Evolutionary conservation across 306 rosid genomes (phyloP).

Genomic region (Gleditsia sinensis): DNA sequence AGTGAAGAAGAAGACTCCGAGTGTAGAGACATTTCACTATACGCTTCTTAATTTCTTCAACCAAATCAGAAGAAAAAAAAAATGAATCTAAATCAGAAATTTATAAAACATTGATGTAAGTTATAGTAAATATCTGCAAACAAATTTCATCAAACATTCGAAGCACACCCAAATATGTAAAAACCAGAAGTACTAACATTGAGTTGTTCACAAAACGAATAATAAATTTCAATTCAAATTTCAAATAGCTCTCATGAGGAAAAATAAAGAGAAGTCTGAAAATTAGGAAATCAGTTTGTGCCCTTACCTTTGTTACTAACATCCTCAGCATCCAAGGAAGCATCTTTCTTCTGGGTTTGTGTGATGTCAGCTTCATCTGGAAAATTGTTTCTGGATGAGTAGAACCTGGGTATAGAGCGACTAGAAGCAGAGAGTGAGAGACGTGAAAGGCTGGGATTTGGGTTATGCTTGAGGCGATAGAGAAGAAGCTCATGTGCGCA

Average conservation of each 20-base stretch:
- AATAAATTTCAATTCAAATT: too few species aligned
- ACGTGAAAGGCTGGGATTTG: constrained; percentile 11
- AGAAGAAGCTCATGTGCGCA: constrained; percentile 43
- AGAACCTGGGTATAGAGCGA: constrained; percentile 39
- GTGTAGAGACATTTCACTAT: constrained; percentile 47
- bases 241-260: too few species aligned
- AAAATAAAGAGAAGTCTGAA: not conserved
- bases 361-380: not conserved
- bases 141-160: constrained; percentile 43
- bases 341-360: constrained; percentile 3
- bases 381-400: constrained; percentile 29
- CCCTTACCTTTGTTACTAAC: constrained; percentile 45
- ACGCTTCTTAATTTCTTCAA: constrained; percentile 60
- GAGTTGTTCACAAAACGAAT: not conserved
- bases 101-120: not conserved
- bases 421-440: constrained; percentile 33
- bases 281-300: not conserved
- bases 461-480: constrained; percentile 14
- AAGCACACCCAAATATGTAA: not conserved
- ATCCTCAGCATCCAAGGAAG: constrained; percentile 24
- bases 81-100: not conserved
- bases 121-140: not conserved
- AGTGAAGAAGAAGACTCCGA: constrained; percentile 46
- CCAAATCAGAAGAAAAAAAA: not conserved
- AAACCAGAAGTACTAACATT: not conserved